Base-by-base conservation (phyloP, 805 yeast genomes). In the Phaffomyces antillensis region DNA sequence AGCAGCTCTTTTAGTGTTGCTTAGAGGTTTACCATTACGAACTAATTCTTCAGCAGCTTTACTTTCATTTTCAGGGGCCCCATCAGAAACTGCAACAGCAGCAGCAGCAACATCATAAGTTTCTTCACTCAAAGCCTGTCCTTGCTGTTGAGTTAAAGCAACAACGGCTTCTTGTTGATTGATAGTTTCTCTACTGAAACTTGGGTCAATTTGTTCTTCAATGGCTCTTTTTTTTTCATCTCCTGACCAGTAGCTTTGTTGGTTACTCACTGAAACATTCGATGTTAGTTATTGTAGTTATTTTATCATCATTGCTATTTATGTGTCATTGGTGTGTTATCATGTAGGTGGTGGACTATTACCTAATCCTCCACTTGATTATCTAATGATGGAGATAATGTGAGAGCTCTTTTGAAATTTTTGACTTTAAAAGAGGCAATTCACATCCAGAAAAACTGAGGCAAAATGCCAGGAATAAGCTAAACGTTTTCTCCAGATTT, bases 1-100 rank as follows among this genome's bases (percentile, higher is more conserved):
- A 9, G 83, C 89, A 2, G 96, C 96, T 51, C 97, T 78, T 63
- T 86, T 87, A 36, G 93, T 78, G 45, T 72, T 75, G 20, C 81
- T 73, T 37, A 83, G 66, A 16, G 75, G 72, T 45, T 55, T 57
- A 3, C 61, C 59, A 31, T 46, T 42, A 41, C 62, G 61, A 35
- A 52, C 46, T 18, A 56, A 26, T 20, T 7, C 25, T 16, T 47
- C 50, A 25, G n/a, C 42, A 16, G 43, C 16, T 38, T 39, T 44
- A 17, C 24, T 1, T 8, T 40, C 16, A 3, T 25, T 2, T 10
- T 57, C 40, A 9, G 38, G 39, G 23, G 46, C 42, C 18, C 52
- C 56, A 31, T 47, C 43, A 2, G 56, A 47, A 13, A 49, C 62
- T 2, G 61, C 62, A 37, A 65, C 70, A 17, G 67, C 68, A 13